Evolutionary conservation across 441 rosid genomes (phyloP).

Genomic region (Biscutella laevigata): DNA sequence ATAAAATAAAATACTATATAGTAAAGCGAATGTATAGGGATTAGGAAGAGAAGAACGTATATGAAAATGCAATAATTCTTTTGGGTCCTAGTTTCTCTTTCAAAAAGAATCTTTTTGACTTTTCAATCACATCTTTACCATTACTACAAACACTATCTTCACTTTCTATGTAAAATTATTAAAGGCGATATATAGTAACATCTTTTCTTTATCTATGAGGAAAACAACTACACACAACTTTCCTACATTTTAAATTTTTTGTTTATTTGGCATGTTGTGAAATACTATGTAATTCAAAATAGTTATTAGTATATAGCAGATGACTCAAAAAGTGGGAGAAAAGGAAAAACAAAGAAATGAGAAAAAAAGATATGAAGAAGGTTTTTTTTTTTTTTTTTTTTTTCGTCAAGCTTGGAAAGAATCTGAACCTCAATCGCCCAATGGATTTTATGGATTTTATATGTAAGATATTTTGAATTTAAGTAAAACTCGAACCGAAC

Average conservation of each 20-base stretch:
- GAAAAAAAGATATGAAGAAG: neutral
- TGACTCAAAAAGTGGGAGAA: neutral
- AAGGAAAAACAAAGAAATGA: neutral
- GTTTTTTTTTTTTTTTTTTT: neutral
- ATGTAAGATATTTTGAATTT: too few species aligned
- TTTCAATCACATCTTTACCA: constrained; percentile 11
- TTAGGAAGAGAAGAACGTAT: constrained; percentile 16
- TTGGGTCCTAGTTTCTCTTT: constrained; percentile 23
- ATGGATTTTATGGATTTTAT: too few species aligned
- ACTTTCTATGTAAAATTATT: constrained; percentile 20
- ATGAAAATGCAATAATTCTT: constrained; percentile 27
- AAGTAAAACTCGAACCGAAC: too few species aligned
- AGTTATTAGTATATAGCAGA: neutral
- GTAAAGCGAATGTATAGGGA: neutral
- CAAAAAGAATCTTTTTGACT: constrained; percentile 32
- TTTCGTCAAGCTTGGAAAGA: too few species aligned
- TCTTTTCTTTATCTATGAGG: constrained; percentile 16
- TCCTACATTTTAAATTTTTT: neutral
- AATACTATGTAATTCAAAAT: neutral
- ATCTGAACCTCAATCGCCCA: too few species aligned
- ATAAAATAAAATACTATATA: too few species aligned
- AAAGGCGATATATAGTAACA: constrained; percentile 7
- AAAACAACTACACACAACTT: constrained; percentile 12
- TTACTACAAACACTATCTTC: constrained; percentile 8
- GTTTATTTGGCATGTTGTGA: neutral